Evolutionary conservation across 768 basidiomycete genomes (phyloP), one percentile per base, ranked within the genome.

Genomic region (Rhizopogon vinicolor): DNA sequence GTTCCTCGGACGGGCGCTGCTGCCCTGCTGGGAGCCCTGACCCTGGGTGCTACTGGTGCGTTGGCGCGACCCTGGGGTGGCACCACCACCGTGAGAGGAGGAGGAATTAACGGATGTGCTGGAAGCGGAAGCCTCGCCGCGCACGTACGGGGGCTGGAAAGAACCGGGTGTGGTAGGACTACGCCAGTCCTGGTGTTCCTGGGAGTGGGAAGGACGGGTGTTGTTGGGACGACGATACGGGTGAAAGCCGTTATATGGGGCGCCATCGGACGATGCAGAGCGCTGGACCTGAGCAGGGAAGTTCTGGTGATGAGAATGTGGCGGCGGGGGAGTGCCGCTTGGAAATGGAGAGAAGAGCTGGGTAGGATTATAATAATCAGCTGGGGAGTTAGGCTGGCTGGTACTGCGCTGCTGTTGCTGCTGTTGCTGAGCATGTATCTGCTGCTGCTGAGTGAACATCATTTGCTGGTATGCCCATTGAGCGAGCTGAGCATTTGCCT

Each of bases 381-480:
- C 65, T 12, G 72, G 69, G 13, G 75, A 70, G 46, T 67, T 68
- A 48, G 75, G 67, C 35, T 71, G 48, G 75, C 68, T 42, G 65
- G 65, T 35, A 74, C 73, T 40, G 39, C 5, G 57, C 7, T 16
- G 65, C 63, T 1, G 61, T 10, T 37, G 35, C 12, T 43, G 43
- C 63, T 75, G 77, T 8, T 42, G 51, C 37, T 68, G 67, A 8
- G 67, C 66, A 61, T 81, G 75, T n/a, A 77, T 73, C 56, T 74
- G 74, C 45, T 83, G 82, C 61, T 84, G 81, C 45, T 85, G 84
- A 63, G 81, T 85, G 74, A 83, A 87, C 84, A 93, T 85, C 90
- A 92, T 91, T 65, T 92, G 90, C 71, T 91, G 90, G 73, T 93
- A 93, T 39, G 90, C 88, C 90, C 91, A 93, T 68, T 89, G 88